phyloP scores from a whole-genome alignment of 345 rosid genomes.

The Eucalyptus cloeziana region DNA sequence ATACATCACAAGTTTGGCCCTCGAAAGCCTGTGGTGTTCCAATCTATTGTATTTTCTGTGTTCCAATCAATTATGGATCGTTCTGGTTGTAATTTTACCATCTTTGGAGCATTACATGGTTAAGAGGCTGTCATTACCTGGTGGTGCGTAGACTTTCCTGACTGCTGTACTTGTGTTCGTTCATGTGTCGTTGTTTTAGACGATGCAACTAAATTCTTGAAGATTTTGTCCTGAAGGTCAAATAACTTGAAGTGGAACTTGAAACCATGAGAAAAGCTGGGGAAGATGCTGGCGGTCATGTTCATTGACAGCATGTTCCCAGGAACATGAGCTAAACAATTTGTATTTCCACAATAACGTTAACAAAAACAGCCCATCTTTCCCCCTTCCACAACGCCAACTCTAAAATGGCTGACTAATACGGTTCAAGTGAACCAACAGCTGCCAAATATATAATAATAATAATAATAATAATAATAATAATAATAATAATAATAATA shows the following conservation, averaged over 20 bases:
- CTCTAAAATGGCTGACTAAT: neutral
- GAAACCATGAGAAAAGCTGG: conserved; percentile 64
- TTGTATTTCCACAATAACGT: too few species aligned
- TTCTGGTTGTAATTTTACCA: too few species aligned
- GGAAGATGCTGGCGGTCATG: conserved; percentile 72
- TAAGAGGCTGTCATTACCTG: neutral
- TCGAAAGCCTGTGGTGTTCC: too few species aligned
- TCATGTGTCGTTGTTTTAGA: neutral
- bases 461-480: too few species aligned
- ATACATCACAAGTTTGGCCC: too few species aligned
- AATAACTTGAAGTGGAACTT: conserved; percentile 91
- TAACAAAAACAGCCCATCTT: neutral
- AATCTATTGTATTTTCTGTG: too few species aligned
- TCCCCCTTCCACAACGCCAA: neutral
- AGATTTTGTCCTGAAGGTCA: conserved; percentile 34
- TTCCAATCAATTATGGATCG: too few species aligned
- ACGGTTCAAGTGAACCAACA: neutral
- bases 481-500: too few species aligned
- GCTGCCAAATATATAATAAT: neutral
- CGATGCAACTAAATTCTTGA: neutral
- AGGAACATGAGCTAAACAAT: too few species aligned
- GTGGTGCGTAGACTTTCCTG: neutral
- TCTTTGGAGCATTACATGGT: neutral
- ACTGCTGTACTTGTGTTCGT: neutral
- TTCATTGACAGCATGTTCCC: conserved; percentile 30